A percentile compares a stretch with the other conserved stretches of the same genome.
Conservation (phyloP, 768 basidiomycete species). For the Boletellus emodensis region DNA sequence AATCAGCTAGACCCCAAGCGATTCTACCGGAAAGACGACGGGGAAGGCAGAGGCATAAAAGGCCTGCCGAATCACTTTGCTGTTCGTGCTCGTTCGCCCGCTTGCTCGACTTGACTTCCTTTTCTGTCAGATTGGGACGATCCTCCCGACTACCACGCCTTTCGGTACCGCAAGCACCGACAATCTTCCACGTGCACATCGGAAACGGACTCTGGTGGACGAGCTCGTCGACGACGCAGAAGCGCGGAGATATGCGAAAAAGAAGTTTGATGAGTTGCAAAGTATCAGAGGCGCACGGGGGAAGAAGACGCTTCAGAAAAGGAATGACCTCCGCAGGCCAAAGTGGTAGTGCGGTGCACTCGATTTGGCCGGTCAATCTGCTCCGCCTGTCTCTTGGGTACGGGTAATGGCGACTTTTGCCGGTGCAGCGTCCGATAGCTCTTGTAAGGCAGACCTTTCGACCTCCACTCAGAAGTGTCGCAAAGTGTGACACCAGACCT, state of each 20-base stretch:
- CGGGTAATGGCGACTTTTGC: neutral
- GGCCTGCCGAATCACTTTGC: slow-evolving; percentile 87
- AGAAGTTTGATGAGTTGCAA: slow-evolving; percentile 82
- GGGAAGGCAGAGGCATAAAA: slow-evolving; percentile 81
- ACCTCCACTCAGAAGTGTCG: neutral
- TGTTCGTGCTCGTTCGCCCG: slow-evolving; percentile 40
- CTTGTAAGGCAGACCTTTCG: neutral
- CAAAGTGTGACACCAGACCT: neutral
- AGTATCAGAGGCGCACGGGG: slow-evolving; percentile 63
- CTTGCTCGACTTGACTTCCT: slow-evolving; percentile 2
- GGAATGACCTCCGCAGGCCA: slow-evolving; percentile 54
- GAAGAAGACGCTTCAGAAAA: slow-evolving; percentile 63
- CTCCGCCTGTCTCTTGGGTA: slow-evolving; percentile 3
- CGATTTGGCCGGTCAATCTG: slow-evolving; percentile 6
- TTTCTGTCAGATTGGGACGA: slow-evolving; percentile 65
- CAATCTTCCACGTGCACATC: slow-evolving; percentile 62
- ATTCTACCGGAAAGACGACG: slow-evolving; percentile 84
- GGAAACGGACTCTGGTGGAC: slow-evolving; percentile 83
- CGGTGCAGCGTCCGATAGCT: neutral
- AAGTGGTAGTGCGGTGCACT: slow-evolving; percentile 56
- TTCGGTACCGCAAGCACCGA: slow-evolving; percentile 68
- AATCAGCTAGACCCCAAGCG: slow-evolving; percentile 91
- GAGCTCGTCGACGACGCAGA: slow-evolving; percentile 88
- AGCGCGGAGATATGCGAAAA: slow-evolving; percentile 83
- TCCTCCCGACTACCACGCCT: slow-evolving; percentile 64